Conservation (phyloP, 2,329 filamentous ascomycete species). For the Cercospora sp. region DNA sequence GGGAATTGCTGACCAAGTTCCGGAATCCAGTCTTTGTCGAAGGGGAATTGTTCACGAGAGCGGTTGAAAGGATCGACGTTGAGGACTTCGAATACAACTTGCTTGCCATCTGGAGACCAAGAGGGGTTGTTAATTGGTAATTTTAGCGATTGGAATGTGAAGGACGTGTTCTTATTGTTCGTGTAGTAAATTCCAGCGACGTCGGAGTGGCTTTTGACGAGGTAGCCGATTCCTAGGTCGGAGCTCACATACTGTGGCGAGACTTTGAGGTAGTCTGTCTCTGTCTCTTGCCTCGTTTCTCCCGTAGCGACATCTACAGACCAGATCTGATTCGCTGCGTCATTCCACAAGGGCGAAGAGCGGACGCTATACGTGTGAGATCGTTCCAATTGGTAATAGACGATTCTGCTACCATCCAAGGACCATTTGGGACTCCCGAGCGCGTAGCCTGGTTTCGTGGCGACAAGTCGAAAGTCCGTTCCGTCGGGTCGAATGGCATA, state of each 20-base stretch:
- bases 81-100: slow-evolving; percentile 6
- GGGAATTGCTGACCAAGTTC: not conserved
- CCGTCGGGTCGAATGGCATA: slow-evolving; percentile 18
- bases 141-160: fast-evolving
- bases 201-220: not conserved
- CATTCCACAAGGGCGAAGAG: not conserved
- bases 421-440: slow-evolving; percentile 15
- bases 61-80: not conserved
- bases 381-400: slow-evolving; percentile 11
- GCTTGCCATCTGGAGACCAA: slow-evolving; percentile 13
- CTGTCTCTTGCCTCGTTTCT: slow-evolving; percentile 2
- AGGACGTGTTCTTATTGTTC: not conserved
- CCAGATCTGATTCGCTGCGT: slow-evolving; percentile 10
- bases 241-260: not conserved
- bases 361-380: slow-evolving; percentile 9
- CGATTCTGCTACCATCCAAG: not conserved
- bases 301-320: slow-evolving; percentile 9
- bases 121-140: slow-evolving; percentile 2
- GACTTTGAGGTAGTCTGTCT: not conserved
- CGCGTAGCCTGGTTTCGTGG: not conserved
- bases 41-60: not conserved
- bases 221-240: not conserved
- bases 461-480: slow-evolving; percentile 8
- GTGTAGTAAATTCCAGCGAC: not conserved
- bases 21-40: not conserved